These are phyloP conservation scores for Blastomyces emzantsi DNA, from an alignment of 2,329 filamentous ascomycete species.

Conservation along the genomic window DNA sequence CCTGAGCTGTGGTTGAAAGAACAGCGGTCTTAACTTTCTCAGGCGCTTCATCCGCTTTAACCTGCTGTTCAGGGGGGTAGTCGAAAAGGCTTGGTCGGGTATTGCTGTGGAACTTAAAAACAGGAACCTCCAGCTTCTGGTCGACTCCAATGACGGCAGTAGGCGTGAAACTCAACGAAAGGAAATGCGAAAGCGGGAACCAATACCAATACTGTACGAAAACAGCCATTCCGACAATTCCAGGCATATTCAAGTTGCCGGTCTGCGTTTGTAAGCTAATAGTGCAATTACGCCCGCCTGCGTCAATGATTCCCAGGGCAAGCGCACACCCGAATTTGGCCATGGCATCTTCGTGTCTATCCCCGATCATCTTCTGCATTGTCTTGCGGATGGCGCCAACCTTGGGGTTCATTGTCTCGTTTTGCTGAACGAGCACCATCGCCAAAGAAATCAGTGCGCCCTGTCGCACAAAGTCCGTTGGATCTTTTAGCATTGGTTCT, in stretches of 20 bases:
- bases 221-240: slow-evolving; percentile 93
- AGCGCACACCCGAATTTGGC: slow-evolving; percentile 95
- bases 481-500: slow-evolving; percentile 99
- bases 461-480: slow-evolving; percentile 95
- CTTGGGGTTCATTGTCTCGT: slow-evolving; percentile 97
- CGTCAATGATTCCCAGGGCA: slow-evolving; percentile 93
- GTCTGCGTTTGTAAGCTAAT: slow-evolving; percentile 97
- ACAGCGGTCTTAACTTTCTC: slow-evolving; percentile 93
- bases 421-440: slow-evolving; percentile 99
- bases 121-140: slow-evolving; percentile 83
- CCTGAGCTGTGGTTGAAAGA: slow-evolving; percentile 91
- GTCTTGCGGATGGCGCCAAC: slow-evolving; percentile 84
- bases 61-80: slow-evolving; percentile 92
- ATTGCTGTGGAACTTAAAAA: slow-evolving; percentile 92
- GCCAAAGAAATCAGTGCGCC: slow-evolving; percentile 87
- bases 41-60: slow-evolving; percentile 87
- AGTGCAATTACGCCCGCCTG: slow-evolving; percentile 95
- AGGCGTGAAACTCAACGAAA: slow-evolving; percentile 92
- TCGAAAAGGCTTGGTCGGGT: slow-evolving; percentile 93
- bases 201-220: slow-evolving; percentile 99
- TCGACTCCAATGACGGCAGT: slow-evolving; percentile 94
- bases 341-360: slow-evolving; percentile 98
- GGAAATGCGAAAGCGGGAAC: slow-evolving; percentile 98
- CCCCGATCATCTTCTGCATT: slow-evolving; percentile 84
- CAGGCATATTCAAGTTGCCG: slow-evolving; percentile 97